phyloP scores from a whole-genome alignment of 139 green algal genomes.

The Tetraselmis striata region DNA sequence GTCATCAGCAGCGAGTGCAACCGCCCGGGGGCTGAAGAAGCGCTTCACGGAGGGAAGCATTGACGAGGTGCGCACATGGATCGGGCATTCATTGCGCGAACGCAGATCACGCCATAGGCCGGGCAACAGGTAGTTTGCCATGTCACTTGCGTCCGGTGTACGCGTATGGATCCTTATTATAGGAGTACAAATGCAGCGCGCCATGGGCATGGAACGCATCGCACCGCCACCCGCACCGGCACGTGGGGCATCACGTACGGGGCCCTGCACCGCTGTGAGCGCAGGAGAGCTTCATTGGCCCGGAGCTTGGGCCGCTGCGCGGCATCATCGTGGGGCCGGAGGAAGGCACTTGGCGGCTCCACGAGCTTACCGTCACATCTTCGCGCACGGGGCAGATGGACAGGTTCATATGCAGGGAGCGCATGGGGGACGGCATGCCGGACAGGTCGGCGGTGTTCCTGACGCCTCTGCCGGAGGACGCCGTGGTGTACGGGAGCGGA shows the following conservation, averaged over 20 bases:
- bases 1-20: slow-evolving; percentile 34
- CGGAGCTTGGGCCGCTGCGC: slow-evolving; percentile 62
- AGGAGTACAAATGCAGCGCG: neutral
- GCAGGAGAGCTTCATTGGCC: slow-evolving; percentile 38
- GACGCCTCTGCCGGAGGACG: slow-evolving; percentile 42
- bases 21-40: slow-evolving; percentile 14
- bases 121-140: slow-evolving; percentile 14
- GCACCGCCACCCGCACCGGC: too few species aligned
- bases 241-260: too few species aligned
- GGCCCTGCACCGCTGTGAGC: too few species aligned
- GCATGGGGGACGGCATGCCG: slow-evolving; percentile 36
- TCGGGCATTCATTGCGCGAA: too few species aligned
- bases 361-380: slow-evolving; percentile 60
- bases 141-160: neutral
- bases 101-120: too few species aligned
- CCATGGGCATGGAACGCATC: neutral
- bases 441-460: slow-evolving; percentile 48
- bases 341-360: slow-evolving; percentile 53
- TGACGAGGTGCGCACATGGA: slow-evolving; percentile 64
- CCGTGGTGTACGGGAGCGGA: slow-evolving; percentile 67
- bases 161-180: neutral
- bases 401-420: slow-evolving; percentile 64
- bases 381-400: slow-evolving; percentile 50
- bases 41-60: slow-evolving; percentile 68
- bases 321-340: slow-evolving; percentile 64